These are phyloP conservation scores for Kalmusia sp. DNA, from an alignment of 2,329 filamentous ascomycete species.

Conservation along the genomic window DNA sequence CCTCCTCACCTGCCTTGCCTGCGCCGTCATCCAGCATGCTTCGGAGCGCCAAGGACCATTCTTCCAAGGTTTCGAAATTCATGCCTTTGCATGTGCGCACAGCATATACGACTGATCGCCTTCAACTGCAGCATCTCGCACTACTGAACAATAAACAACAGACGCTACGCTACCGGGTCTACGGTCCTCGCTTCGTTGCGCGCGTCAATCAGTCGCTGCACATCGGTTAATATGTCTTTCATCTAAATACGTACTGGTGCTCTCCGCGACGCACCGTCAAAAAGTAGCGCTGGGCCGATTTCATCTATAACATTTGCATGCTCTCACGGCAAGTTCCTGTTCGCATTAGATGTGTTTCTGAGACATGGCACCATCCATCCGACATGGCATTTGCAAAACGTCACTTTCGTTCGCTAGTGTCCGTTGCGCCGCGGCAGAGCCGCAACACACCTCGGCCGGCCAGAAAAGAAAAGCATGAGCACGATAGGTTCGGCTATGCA, in stretches of 20 bases:
- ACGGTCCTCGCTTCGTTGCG: slow-evolving; percentile 6
- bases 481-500: too few species aligned
- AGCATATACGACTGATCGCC: not conserved
- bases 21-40: not conserved
- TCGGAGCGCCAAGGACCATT: not conserved
- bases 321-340: too few species aligned
- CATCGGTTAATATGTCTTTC: slow-evolving; percentile 3
- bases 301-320: too few species aligned
- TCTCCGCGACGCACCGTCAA: too few species aligned
- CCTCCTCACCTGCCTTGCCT: not conserved
- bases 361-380: too few species aligned
- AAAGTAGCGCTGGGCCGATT: too few species aligned
- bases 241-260: not conserved
- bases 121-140: slow-evolving; percentile 3
- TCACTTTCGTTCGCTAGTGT: too few species aligned
- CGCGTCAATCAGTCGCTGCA: not conserved
- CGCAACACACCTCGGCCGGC: too few species aligned
- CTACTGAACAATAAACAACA: not conserved
- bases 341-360: too few species aligned
- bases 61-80: slow-evolving; percentile 12
- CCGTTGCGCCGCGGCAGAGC: too few species aligned
- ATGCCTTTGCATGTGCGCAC: not conserved
- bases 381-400: too few species aligned
- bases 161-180: not conserved
- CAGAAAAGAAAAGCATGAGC: too few species aligned